Evolutionary conservation across 2,329 filamentous ascomycete genomes (phyloP).

Genomic region (Plenodomus lindquistii): DNA sequence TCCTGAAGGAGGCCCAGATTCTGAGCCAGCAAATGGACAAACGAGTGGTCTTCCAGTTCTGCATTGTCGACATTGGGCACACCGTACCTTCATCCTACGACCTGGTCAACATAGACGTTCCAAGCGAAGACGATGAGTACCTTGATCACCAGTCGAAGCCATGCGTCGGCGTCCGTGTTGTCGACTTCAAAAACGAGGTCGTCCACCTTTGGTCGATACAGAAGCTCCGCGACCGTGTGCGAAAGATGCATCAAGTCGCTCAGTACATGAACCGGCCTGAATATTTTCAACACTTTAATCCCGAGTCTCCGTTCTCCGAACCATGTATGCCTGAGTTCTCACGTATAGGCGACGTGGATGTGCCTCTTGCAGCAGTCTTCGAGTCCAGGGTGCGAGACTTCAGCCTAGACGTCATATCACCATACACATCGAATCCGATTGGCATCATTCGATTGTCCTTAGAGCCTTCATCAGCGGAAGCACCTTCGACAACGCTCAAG

Average conservation of each 20-base stretch:
- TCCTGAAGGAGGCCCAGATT: constrained; percentile 92
- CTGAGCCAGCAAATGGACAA: constrained; percentile 98
- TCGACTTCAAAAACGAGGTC: constrained; percentile 85
- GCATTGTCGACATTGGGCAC: constrained; percentile 86
- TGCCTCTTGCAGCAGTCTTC: constrained; percentile 90
- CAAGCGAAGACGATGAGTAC: constrained; percentile 80
- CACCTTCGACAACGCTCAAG: constrained; percentile 88
- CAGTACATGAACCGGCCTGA: constrained; percentile 96
- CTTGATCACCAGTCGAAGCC: constrained; percentile 84
- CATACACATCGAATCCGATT: constrained; percentile 87
- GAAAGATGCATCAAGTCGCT: constrained; percentile 94
- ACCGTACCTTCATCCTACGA: constrained; percentile 92
- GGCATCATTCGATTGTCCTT: constrained; percentile 89
- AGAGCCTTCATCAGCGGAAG: constrained; percentile 90
- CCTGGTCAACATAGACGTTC: constrained; percentile 88
- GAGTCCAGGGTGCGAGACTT: constrained; percentile 95
- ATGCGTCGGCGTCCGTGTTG: constrained; percentile 85
- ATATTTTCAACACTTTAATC: constrained; percentile 87
- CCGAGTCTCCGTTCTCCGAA: constrained; percentile 93
- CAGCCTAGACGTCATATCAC: constrained; percentile 84
- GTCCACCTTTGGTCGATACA: constrained; percentile 93
- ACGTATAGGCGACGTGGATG: constrained; percentile 87
- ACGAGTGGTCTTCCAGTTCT: constrained; percentile 91
- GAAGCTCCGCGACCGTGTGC: constrained; percentile 84
- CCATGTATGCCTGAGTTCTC: constrained; percentile 90